Base-by-base conservation (phyloP, 2,329 filamentous ascomycete genomes). In the Hortaea sp. region DNA sequence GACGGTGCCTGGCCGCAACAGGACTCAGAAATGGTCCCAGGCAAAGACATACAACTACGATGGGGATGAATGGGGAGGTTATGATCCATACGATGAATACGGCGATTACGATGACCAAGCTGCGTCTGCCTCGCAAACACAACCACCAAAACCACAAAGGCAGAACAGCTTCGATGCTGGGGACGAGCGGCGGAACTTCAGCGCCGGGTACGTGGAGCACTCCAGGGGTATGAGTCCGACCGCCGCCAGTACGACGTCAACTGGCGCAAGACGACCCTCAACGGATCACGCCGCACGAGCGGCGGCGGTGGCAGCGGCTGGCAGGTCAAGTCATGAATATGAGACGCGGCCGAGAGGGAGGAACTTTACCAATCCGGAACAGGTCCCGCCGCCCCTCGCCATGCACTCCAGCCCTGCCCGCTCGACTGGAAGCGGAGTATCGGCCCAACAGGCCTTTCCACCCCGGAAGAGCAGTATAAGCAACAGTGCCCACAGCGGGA, bases 21-120 rank as follows among this genome's bases (percentile, higher is more conserved):
- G 94, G 70, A 95, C 89, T 46, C 85, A 83, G 68, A 94, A 94
- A 77, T 97, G 90, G 90, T 84, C 90, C 34, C 84, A 94, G 59
- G 90, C 90, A 32, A 90, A 89, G 66, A 75, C 80, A 48, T 82
- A 85, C 57, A 85, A 80, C 61, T 97, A 97, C 61, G 89, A 90
- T 59, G 90, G 89, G 52, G 88, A 94, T 58, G 90, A 95, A 61
- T 95, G 90, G 89, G 90, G 88, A 32, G 84, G 79, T 39, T 71
- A 70, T 52, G 72, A 75, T 53, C 75, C 76, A 42, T 75, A 80
- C 45, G 72, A 76, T 45, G 71, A 76, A 48, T 73, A 75, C 52
- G 75, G 78, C 37, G 74, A 76, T 32, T 67, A 71, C 38, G 64
- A 68, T 31, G 63, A 68, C 6, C 9, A 39, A 42, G 64, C 68